Conservation (phyloP, 75 land plant genomes). For the Sequoia sempervirens region DNA sequence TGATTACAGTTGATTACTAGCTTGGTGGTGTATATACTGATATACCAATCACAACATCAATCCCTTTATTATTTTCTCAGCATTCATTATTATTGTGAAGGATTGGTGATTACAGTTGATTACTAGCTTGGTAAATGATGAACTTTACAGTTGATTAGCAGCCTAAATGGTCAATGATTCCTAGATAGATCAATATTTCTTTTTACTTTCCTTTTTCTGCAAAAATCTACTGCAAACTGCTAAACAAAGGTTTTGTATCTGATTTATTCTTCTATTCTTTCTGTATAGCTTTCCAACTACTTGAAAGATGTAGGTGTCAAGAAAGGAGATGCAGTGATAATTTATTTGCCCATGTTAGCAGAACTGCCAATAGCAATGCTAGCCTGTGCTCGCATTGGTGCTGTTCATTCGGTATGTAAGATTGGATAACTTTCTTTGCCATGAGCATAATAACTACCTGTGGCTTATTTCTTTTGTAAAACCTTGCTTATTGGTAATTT, state of each 20-base stretch:
- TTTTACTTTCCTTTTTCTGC: neutral
- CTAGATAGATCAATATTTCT: neutral
- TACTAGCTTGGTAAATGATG: neutral
- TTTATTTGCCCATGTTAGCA: slow-evolving; percentile 90
- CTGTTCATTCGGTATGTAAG: slow-evolving; percentile 82
- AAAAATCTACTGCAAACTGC: neutral
- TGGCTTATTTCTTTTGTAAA: neutral
- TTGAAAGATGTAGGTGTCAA: slow-evolving; percentile 70
- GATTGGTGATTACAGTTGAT: neutral
- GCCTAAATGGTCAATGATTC: too few species aligned
- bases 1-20: neutral
- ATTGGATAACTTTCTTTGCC: neutral
- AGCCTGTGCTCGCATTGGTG: slow-evolving; percentile 99
- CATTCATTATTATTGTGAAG: neutral
- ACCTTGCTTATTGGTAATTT: neutral
- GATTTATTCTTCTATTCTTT: neutral
- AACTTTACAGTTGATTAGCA: neutral
- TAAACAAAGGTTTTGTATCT: neutral
- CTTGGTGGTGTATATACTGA: neutral
- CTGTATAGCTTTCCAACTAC: slow-evolving; percentile 81
- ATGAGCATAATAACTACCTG: neutral
- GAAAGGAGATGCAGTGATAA: slow-evolving; percentile 91
- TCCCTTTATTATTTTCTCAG: neutral
- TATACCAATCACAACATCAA: neutral
- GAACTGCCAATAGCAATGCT: slow-evolving; percentile 97